Conservation (phyloP, 2,329 filamentous ascomycete genomes). For the Ceratocystis smalleyi region DNA sequence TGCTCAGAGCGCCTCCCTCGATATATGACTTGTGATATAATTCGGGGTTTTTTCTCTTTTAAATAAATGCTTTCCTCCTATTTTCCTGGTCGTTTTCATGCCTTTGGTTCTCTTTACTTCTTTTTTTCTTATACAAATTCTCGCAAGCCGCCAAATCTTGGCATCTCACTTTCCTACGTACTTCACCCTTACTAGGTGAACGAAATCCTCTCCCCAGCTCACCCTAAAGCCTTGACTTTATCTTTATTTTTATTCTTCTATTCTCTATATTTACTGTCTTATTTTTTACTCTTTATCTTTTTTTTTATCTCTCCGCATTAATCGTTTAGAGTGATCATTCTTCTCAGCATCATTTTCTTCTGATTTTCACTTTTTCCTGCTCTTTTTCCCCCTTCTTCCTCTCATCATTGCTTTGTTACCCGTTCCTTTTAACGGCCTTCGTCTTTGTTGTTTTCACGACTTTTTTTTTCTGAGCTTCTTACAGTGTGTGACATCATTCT, state of each 20-base stretch:
- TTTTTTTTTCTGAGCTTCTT: background rate
- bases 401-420: background rate
- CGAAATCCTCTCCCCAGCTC: background rate
- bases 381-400: background rate
- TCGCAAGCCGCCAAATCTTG: background rate
- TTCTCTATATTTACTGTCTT: background rate
- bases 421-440: background rate
- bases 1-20: background rate
- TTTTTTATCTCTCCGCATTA: background rate
- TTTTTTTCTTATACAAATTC: background rate
- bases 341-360: background rate
- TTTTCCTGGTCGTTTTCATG: background rate
- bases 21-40: background rate
- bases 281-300: background rate
- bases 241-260: background rate
- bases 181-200: no score
- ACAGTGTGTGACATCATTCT: background rate
- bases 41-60: background rate
- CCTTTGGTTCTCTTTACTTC: background rate
- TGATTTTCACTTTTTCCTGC: background rate
- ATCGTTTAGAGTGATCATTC: background rate
- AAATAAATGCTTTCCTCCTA: background rate
- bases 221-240: background rate
- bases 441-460: background rate
- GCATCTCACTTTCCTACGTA: background rate